Base-by-base conservation (phyloP, 108 stramenopile genomes). In the Skeletonema menzelii region DNA sequence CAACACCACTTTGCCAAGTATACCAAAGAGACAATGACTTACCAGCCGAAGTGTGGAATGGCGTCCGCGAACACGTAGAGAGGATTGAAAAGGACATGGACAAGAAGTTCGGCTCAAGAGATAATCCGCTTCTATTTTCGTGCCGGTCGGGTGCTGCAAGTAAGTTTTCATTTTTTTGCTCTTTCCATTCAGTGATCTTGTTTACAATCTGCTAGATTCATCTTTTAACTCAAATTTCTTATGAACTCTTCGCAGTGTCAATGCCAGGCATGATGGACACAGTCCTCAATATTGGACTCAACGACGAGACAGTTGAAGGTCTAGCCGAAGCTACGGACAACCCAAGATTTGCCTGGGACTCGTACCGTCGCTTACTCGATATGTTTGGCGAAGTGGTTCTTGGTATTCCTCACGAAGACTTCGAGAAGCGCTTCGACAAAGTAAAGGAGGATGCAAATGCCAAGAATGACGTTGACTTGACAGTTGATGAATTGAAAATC, bases 311-410 rank as follows among this genome's bases (percentile, higher is more conserved):
- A 24, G 91, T 88, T 49, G 75, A 90, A 49, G 88, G 85, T 6
- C 75, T 89, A 59, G 89, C 89, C 59, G 79, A 85, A 72, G 86
- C 88, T 17, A 86, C 83, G 19, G 80, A 79, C 63, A 93, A 94
- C 56, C 65, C 66, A n/a, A 72, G 90, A 24, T 96, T 89, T 60
- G 95, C 91, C 4, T 91, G 82, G 77, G 95, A 96, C 71, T 72
- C 85, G 35, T 91, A 90, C 67, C 86, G 90, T 59, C 90, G 95
- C 11, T 84, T 96, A 28, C 72, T 96, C 27, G 86, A 94, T 62
- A 96, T 96, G 95, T 94, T 87, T 77, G 90, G 90, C 8, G 88
- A 92, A 65, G 88, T 92, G 12, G 93, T 94, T 27, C 72, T 89
- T 42, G 87, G 85, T 8, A 86, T 91, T 26, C 77, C 87, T 40